Base-by-base conservation (phyloP, 2,329 filamentous ascomycete genomes). In the Calonectria crousiana region DNA sequence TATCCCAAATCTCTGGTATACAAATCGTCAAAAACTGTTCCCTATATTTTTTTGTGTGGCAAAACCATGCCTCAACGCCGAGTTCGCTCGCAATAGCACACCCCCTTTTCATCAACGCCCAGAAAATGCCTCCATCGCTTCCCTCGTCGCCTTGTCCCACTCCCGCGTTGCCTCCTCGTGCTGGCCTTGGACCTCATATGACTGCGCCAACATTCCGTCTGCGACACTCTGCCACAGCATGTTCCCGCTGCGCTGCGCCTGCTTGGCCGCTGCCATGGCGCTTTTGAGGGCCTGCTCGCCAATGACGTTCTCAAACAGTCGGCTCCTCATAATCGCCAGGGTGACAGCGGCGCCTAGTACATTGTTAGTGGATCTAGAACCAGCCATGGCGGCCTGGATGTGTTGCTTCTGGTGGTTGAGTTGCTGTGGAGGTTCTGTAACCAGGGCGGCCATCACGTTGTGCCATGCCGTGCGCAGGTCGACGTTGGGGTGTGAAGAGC, bases 241-340 rank as follows among this genome's bases (percentile, higher is more conserved):
- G 81, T 95, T 94, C 28, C 93, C 92, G 78, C 92, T 93, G 82
- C 91, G 91, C 76, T 90, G 90, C 6, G 93, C 93, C 85, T 94
- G 93, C 52, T 89, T 90, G 30, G 90, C 89, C 30, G 92, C 93
- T 0, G 94, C 94, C 76, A 90, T 89, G 6, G 93, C 93, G 81
- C 93, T 94, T 85, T 95, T 95, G 73, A 95, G 89, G 0, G 94
- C 93, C 83, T 96, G 94, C 73, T 94, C 93, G 65, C 95, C 95
- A 5, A 97, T 92, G 18, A 96, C 93, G 73, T 94, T 93, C 58
- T 93, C 93, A 84, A 96, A 98, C 80, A 98, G 94, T 67, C 92
- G 91, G 81, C 90, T 92, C 67, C 94, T 93, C 94, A 98, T 97
- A 77, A 97, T 93, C 78, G 93, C 95, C 73, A 98, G 90, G 8